Percentiles rank a stretch among this genome's conserved stretches.
These are phyloP conservation scores for Ampelomyces quisqualis DNA, from an alignment of 2,329 filamentous ascomycete species.

Conservation along the genomic window DNA sequence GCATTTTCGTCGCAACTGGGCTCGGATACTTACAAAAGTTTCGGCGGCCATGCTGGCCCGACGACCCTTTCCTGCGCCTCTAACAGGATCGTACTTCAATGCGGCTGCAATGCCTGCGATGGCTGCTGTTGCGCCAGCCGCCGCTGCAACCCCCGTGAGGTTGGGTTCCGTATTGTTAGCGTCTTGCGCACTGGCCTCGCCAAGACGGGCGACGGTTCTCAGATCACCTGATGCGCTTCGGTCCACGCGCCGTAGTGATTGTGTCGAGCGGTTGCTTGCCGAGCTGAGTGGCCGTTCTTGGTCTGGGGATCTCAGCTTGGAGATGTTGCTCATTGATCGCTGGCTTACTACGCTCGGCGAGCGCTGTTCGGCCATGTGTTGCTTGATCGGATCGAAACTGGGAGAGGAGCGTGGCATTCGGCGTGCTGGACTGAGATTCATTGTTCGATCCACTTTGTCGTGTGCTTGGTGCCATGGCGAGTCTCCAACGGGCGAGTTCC, in stretches of 20 bases:
- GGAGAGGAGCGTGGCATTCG: constrained; percentile 41
- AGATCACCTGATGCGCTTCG: constrained; percentile 73
- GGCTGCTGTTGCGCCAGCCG: constrained; percentile 40
- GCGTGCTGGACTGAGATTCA: constrained; percentile 40
- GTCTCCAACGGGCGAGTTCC: constrained; percentile 21
- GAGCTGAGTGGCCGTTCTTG: constrained; percentile 63
- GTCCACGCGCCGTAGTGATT: constrained; percentile 70
- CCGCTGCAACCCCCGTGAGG: constrained; percentile 35
- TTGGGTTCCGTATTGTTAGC: constrained; percentile 37
- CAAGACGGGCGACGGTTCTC: constrained; percentile 64
- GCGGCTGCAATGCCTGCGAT: constrained; percentile 52
- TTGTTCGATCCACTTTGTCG: constrained; percentile 47
- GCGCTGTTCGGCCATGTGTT: constrained; percentile 37
- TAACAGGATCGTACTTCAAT: constrained; percentile 69
- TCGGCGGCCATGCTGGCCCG: constrained; percentile 82
- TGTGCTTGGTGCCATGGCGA: constrained; percentile 49
- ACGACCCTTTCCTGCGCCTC: constrained; percentile 84
- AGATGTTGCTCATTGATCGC: constrained; percentile 46
- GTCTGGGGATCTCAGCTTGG: constrained; percentile 46
- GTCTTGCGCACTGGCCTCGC: constrained; percentile 47
- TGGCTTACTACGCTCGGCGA: constrained; percentile 49
- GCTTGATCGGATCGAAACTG: constrained; percentile 37
- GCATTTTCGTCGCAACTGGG: constrained; percentile 9
- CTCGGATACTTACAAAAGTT: constrained; percentile 74
- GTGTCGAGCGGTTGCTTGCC: constrained; percentile 61